Percentiles rank a stretch among this genome's conserved stretches.
These are phyloP conservation scores for Salix koriyanagi DNA, from an alignment of 345 rosid species.

Conservation along the genomic window DNA sequence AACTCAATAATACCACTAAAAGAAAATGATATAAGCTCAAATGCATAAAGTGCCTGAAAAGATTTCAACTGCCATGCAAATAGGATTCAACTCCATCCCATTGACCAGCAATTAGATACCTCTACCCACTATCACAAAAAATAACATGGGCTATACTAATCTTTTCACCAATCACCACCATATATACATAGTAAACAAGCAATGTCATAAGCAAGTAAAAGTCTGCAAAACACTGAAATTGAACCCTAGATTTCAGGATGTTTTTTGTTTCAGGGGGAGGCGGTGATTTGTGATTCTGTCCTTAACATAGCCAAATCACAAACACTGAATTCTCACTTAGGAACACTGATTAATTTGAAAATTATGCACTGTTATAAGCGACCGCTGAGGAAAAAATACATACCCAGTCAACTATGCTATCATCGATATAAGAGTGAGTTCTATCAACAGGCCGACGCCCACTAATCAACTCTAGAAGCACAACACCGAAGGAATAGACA, in stretches of 20 bases:
- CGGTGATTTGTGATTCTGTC: neutral
- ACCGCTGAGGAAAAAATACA: neutral
- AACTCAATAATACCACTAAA: neutral
- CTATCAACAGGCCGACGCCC: constrained; percentile 26
- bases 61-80: neutral
- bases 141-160: neutral
- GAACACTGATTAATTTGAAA: neutral
- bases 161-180: neutral
- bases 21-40: neutral
- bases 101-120: neutral
- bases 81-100: neutral
- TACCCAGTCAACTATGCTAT: constrained; percentile 30
- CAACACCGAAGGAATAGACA: constrained; percentile 34
- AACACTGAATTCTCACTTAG: neutral
- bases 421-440: constrained; percentile 15
- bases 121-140: neutral
- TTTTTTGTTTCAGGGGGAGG: neutral
- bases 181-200: neutral
- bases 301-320: neutral
- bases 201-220: neutral
- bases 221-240: neutral
- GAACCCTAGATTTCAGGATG: neutral
- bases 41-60: neutral
- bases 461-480: constrained; percentile 27
- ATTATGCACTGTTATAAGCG: neutral